A percentile compares a stretch with the other conserved stretches of the same genome.
Conservation (phyloP, 768 basidiomycete genomes). For the Suillus subaureus region DNA sequence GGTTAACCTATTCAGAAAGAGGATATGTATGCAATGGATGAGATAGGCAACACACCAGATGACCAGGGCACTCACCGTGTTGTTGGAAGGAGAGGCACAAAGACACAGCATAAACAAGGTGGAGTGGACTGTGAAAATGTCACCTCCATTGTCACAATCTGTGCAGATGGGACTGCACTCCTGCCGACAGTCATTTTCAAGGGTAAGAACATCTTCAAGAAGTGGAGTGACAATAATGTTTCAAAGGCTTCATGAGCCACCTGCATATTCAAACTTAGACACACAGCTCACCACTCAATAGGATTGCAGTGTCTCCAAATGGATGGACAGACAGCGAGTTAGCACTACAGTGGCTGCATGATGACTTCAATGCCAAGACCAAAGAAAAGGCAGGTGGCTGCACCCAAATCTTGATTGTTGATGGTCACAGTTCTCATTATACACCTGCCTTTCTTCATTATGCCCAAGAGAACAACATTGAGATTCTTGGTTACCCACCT, state of each 20-base stretch:
- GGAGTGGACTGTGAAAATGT: slow-evolving; percentile 36
- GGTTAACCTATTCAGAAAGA: background rate
- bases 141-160: slow-evolving; percentile 26
- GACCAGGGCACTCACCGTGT: slow-evolving; percentile 15
- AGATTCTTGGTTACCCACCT: slow-evolving; percentile 38
- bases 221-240: slow-evolving; percentile 41
- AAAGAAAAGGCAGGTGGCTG: slow-evolving; percentile 36
- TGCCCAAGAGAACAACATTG: slow-evolving; percentile 38
- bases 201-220: slow-evolving; percentile 30
- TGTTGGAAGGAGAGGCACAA: slow-evolving; percentile 17
- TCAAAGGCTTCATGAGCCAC: slow-evolving; percentile 33
- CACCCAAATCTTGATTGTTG: slow-evolving; percentile 36
- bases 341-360: slow-evolving; percentile 18
- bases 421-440: slow-evolving; percentile 47
- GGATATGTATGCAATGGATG: slow-evolving; percentile 39
- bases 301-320: slow-evolving; percentile 21
- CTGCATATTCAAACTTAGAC: background rate
- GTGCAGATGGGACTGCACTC: slow-evolving; percentile 39
- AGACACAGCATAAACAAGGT: slow-evolving; percentile 35
- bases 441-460: slow-evolving; percentile 36
- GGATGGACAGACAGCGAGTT: slow-evolving; percentile 26
- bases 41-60: slow-evolving; percentile 21
- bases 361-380: slow-evolving; percentile 37
- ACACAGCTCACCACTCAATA: background rate
- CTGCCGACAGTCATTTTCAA: slow-evolving; percentile 42